phyloP scores from a whole-genome alignment of 2,329 filamentous ascomycete genomes.

The Ceratocystis albifundus region DNA sequence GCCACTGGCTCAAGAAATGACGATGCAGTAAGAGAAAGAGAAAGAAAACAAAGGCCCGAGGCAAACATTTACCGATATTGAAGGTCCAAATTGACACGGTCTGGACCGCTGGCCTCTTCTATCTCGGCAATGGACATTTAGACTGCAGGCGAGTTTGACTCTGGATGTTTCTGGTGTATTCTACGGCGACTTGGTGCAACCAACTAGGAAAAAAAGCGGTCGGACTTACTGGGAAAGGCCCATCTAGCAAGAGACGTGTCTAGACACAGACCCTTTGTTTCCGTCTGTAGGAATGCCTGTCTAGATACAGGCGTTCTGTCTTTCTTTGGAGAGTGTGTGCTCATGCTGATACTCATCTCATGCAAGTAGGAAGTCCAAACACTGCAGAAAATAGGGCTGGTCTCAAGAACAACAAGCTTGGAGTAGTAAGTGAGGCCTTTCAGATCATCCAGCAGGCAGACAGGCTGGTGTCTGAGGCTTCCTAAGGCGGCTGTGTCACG shows the following conservation, averaged over 20 bases:
- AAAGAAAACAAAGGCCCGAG: neutral
- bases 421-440: neutral
- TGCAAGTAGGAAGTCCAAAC: neutral
- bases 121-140: conserved; percentile 2
- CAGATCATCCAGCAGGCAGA: neutral
- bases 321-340: neutral
- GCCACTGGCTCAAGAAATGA: neutral
- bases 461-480: neutral
- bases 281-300: neutral
- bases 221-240: neutral
- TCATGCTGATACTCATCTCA: neutral
- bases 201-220: neutral
- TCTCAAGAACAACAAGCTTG: neutral
- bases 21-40: neutral
- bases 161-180: conserved; percentile 9
- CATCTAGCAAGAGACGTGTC: conserved; percentile 1
- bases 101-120: neutral
- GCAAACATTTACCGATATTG: neutral
- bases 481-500: neutral
- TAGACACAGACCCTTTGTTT: neutral
- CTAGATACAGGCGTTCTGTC: neutral
- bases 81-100: neutral
- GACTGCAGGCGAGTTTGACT: conserved; percentile 6
- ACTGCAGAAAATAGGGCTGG: neutral
- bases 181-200: neutral